A percentile compares a stretch with the other conserved stretches of the same genome.
Conservation (phyloP, 2,329 filamentous ascomycete species). For the Polytolypa hystricis region DNA sequence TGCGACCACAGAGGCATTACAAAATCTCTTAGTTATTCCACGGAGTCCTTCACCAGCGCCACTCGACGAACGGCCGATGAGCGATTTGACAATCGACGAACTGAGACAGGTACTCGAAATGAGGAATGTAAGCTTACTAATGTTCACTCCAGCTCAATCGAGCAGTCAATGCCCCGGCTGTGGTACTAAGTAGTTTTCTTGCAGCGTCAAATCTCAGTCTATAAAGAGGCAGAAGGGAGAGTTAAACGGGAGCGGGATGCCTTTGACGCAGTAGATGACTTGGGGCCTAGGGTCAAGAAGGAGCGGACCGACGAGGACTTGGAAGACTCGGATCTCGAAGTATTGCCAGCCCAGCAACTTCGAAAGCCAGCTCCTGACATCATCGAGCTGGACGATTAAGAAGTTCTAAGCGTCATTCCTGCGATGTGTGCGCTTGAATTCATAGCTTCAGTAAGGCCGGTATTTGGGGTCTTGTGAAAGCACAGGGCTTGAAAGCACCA, state of each 20-base stretch:
- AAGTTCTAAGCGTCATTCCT: too few relatives aligned
- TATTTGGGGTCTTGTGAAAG: too few relatives aligned
- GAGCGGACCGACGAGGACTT: background rate
- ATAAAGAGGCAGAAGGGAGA: background rate
- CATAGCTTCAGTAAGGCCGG: too few relatives aligned
- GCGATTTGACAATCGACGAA: slow-evolving; percentile 16
- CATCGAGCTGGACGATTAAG: too few relatives aligned
- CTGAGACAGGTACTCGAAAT: slow-evolving; percentile 14
- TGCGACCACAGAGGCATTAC: slow-evolving; percentile 17
- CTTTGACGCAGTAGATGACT: background rate
- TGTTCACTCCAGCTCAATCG: too few relatives aligned
- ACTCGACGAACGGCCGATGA: slow-evolving; percentile 14
- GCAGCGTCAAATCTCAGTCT: background rate
- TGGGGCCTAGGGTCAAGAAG: background rate
- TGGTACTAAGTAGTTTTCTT: background rate
- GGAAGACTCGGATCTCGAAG: background rate
- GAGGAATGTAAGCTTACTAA: slow-evolving; percentile 13
- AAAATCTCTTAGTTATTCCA: slow-evolving; percentile 22
- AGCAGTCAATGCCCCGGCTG: too few relatives aligned
- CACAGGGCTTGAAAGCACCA: too few relatives aligned
- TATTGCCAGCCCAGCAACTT: too few relatives aligned
- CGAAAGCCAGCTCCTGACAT: too few relatives aligned
- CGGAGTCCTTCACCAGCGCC: slow-evolving; percentile 17
- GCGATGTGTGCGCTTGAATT: too few relatives aligned
- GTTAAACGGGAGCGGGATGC: background rate